A percentile compares a stretch with the other conserved stretches of the same genome.
Evolutionary conservation across 192 early-diverging fungal species (phyloP).

Genomic region (Gaertneriomyces semiglobifer): DNA sequence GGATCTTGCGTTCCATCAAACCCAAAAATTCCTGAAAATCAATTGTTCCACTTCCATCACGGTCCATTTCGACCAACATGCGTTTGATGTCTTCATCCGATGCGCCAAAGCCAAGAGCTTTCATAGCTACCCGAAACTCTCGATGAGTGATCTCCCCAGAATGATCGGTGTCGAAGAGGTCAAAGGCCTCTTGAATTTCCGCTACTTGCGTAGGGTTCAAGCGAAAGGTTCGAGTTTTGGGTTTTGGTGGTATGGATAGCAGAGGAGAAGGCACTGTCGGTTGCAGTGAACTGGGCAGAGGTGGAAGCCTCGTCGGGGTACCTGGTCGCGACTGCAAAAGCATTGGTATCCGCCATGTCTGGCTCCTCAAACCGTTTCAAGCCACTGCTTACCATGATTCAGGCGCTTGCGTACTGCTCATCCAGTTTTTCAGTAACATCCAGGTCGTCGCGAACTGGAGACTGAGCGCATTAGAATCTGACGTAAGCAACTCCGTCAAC

Average conservation of each 20-base stretch:
- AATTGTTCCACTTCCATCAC: slow-evolving; percentile 45
- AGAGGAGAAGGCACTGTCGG: too few species aligned
- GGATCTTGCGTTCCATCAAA: slow-evolving; percentile 37
- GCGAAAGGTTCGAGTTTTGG: slow-evolving; percentile 29
- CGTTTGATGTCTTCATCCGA: slow-evolving; percentile 42
- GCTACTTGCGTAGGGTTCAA: slow-evolving; percentile 23
- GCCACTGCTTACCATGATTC: too few species aligned
- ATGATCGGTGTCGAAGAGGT: slow-evolving; percentile 67
- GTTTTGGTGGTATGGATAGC: background rate
- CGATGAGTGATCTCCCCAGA: slow-evolving; percentile 38
- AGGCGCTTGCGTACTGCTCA: too few species aligned
- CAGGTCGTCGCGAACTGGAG: too few species aligned
- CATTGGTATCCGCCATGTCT: too few species aligned
- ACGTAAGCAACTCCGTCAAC: too few species aligned
- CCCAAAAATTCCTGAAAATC: slow-evolving; percentile 45
- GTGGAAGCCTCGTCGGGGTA: too few species aligned
- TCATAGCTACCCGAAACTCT: slow-evolving; percentile 57
- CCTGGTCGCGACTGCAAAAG: too few species aligned
- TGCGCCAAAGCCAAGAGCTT: slow-evolving; percentile 51
- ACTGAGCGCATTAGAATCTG: too few species aligned
- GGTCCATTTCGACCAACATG: slow-evolving; percentile 48
- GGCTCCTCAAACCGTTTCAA: too few species aligned
- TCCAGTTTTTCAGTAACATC: too few species aligned
- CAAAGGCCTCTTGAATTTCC: slow-evolving; percentile 63
- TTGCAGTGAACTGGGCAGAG: too few species aligned